A percentile compares a stretch with the other conserved stretches of the same genome.
These are phyloP conservation scores for Phoenix dactylifera DNA, from an alignment of 176 grass and related monocot genomes.

Conservation along the genomic window DNA sequence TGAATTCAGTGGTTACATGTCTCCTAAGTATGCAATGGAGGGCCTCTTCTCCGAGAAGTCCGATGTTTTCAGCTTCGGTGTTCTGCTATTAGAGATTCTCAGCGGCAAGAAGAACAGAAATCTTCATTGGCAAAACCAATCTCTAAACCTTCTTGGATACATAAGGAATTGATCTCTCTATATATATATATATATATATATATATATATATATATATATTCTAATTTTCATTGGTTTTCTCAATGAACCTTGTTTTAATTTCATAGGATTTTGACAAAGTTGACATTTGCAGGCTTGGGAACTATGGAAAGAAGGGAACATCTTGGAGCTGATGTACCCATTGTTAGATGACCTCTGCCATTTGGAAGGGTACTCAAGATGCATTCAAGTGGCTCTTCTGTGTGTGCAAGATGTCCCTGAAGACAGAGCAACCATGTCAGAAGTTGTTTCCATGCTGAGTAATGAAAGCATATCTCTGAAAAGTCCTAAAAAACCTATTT, in stretches of 20 bases:
- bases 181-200: too few species aligned
- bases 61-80: constrained; percentile 20
- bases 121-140: background rate
- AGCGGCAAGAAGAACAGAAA: constrained; percentile 3
- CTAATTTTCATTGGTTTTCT: background rate
- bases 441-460: too few species aligned
- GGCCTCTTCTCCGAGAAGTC: too few species aligned
- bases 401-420: too few species aligned
- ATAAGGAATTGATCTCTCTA: background rate
- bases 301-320: background rate
- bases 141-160: background rate
- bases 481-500: too few species aligned
- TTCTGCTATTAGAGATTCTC: constrained; percentile 8
- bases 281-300: background rate
- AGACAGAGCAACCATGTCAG: too few species aligned
- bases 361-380: background rate
- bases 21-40: too few species aligned
- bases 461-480: too few species aligned
- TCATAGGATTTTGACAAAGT: too few species aligned
- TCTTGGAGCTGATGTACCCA: background rate
- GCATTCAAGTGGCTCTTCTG: background rate
- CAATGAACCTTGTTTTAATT: too few species aligned
- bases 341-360: background rate
- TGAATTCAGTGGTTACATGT: constrained; percentile 3
- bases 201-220: too few species aligned